These are phyloP conservation scores for Arthrobotrys conoides DNA, from an alignment of 2,329 filamentous ascomycete species.

Conservation along the genomic window DNA sequence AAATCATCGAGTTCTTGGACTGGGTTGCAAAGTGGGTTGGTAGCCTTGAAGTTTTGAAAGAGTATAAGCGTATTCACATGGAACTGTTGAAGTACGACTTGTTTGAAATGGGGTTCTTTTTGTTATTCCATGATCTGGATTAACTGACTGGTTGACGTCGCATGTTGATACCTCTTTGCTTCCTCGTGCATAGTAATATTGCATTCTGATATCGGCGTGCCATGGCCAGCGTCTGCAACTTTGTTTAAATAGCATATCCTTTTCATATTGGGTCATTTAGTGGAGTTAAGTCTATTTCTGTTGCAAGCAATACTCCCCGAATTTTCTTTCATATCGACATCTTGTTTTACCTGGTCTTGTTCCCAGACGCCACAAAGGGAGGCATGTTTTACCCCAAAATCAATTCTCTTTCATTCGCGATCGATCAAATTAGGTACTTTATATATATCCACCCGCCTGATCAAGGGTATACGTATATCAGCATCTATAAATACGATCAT, in stretches of 20 bases:
- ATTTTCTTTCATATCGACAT: not conserved
- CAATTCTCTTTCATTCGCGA: not conserved
- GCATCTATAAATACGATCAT: too few relatives aligned
- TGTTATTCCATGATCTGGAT: slow-evolving; percentile 51
- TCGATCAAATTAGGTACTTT: too few relatives aligned
- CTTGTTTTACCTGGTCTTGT: not conserved
- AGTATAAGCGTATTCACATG: slow-evolving; percentile 46
- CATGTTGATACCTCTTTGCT: slow-evolving; percentile 17
- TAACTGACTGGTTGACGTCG: slow-evolving; percentile 24
- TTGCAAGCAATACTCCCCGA: not conserved
- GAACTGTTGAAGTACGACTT: slow-evolving; percentile 49
- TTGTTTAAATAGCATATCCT: not conserved
- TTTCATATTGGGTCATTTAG: slow-evolving; percentile 4
- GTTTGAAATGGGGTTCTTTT: slow-evolving; percentile 52
- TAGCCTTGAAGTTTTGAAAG: slow-evolving; percentile 37
- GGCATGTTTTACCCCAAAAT: too few relatives aligned
- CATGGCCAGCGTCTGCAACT: not conserved
- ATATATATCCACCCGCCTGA: too few relatives aligned
- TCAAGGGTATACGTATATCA: too few relatives aligned
- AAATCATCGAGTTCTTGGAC: slow-evolving; percentile 56
- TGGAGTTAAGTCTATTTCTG: slow-evolving; percentile 4
- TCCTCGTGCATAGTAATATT: slow-evolving; percentile 1
- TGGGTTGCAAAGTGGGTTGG: slow-evolving; percentile 54
- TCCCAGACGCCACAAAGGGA: too few relatives aligned
- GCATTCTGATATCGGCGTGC: slow-evolving; percentile 5